Evolutionary conservation across 2,329 filamentous ascomycete species (phyloP).

Genomic region (Phialophora chinensis): DNA sequence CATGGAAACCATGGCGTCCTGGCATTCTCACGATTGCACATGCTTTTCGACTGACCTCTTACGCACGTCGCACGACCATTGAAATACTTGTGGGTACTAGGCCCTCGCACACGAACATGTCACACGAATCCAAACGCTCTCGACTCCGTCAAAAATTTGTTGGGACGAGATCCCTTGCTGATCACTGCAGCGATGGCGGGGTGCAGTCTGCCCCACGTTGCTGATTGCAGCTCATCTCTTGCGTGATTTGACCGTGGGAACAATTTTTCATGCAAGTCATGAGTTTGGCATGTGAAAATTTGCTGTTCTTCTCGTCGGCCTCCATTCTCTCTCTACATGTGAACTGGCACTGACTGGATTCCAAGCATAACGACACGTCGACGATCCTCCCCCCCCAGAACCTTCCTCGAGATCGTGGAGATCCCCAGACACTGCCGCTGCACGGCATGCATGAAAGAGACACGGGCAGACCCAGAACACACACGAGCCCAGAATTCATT

Average conservation of each 20-base stretch:
- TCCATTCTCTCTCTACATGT: background rate
- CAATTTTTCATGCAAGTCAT: constrained; percentile 21
- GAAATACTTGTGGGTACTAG: background rate
- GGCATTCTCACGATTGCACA: constrained; percentile 22
- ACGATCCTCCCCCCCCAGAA: constrained; percentile 14
- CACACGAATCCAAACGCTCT: constrained; percentile 14
- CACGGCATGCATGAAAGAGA: constrained; percentile 6
- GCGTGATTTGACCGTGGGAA: constrained; percentile 9
- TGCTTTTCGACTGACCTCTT: constrained; percentile 8
- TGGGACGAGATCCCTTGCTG: constrained; percentile 24
- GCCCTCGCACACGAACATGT: constrained; percentile 17
- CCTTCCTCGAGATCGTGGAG: constrained; percentile 11
- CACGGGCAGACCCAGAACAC: background rate
- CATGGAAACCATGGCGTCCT: background rate
- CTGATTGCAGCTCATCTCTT: constrained; percentile 12
- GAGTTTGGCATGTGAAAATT: constrained; percentile 27
- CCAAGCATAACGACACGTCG: background rate
- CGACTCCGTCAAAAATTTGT: constrained; percentile 18
- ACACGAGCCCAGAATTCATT: background rate
- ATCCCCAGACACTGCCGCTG: constrained; percentile 17
- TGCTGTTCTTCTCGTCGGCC: background rate
- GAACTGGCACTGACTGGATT: background rate
- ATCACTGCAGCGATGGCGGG: constrained; percentile 27
- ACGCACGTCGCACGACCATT: constrained; percentile 10
- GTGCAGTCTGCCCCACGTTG: constrained; percentile 24